These are phyloP conservation scores for Coleophoma cylindrospora DNA, from an alignment of 2,329 filamentous ascomycete genomes.

Conservation along the genomic window DNA sequence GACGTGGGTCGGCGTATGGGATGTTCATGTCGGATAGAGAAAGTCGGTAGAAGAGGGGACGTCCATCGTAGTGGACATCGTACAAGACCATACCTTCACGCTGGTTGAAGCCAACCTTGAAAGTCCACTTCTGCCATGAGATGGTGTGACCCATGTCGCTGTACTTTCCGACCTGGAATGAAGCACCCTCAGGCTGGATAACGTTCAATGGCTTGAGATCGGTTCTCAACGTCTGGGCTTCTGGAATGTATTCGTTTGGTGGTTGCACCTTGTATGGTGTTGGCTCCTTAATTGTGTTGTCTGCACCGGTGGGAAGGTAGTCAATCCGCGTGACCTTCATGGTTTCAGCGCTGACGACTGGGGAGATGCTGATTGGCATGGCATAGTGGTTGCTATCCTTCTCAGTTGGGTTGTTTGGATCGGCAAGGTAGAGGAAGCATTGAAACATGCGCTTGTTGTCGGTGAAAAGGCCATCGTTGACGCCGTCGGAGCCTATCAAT, in stretches of 20 bases:
- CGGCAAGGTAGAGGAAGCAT: conserved; percentile 62
- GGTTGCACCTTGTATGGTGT: conserved; percentile 50
- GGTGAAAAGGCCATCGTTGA: conserved; percentile 39
- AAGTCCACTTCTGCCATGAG: conserved; percentile 63
- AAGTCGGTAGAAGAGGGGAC: conserved; percentile 63
- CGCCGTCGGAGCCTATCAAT: conserved; percentile 41
- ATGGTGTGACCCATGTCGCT: conserved; percentile 49
- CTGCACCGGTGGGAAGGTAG: conserved; percentile 60
- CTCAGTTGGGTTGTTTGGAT: conserved; percentile 52
- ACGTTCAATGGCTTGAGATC: conserved; percentile 62
- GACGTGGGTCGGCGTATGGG: conserved; percentile 57
- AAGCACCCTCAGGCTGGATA: conserved; percentile 59
- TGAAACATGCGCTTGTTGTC: conserved; percentile 48
- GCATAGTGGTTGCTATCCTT: conserved; percentile 66
- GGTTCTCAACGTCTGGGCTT: conserved; percentile 52
- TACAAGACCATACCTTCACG: conserved; percentile 65
- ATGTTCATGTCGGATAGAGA: conserved; percentile 61
- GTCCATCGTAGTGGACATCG: conserved; percentile 57
- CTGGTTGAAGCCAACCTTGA: conserved; percentile 56
- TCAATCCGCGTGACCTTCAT: conserved; percentile 67
- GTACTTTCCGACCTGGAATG: conserved; percentile 47
- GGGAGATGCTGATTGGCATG: conserved; percentile 58
- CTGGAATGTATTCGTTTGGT: conserved; percentile 60
- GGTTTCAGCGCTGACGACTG: conserved; percentile 57
- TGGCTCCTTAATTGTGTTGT: conserved; percentile 50